Evolutionary conservation across 192 early-diverging fungal species (phyloP), one percentile per base, ranked within the genome.

Genomic region (Jimgerdemannia lactiflua): DNA sequence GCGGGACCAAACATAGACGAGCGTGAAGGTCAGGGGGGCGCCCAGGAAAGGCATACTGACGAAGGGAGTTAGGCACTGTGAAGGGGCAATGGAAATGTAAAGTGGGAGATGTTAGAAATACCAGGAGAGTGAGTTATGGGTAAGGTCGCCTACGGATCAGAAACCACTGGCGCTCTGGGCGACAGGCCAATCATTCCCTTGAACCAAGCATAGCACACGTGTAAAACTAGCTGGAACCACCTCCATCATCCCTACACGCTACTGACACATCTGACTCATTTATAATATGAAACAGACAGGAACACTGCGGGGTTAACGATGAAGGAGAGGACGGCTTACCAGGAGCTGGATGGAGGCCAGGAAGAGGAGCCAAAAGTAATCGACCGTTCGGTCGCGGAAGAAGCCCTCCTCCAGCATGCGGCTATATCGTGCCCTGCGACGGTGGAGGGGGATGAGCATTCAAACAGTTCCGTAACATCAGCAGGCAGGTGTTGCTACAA

Each of bases 1-100:
- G 39, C 97, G 85, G n/a, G 96, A 94, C 98, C 98, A 99, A 40
- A 99, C 86, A 74, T 99, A 99, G 0, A 97, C 94, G 69, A 99
- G 78, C 42, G 93, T 88, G 71, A 94, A 93, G 1, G 93, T 91
- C 11, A 99, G 80, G 41, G 97, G 86, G 17, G 92, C 87, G 4
- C 92, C 94, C 65, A 98, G 79, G 77, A 98, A 99, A 4, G 90
- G 90, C 74, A 95, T 88, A 29, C 88, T 79, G n/a, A 82, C 82
- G 72, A 85, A 79, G 49, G 82, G 80, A 10, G 83, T n/a, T 9
- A 82, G 65, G 9, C 74, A 42, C 79, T 83, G 70, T 29, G 67
- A 19, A 42, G 42, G 4, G 17, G 67, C 79, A 10, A 14, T 59
- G 49, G 14, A 14, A 59, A 2, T 6, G 49, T 59, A 68, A 9